These are phyloP conservation scores for Eremothecium cymbalariae DNA, from an alignment of 1,139 yeast species.

Conservation along the genomic window DNA sequence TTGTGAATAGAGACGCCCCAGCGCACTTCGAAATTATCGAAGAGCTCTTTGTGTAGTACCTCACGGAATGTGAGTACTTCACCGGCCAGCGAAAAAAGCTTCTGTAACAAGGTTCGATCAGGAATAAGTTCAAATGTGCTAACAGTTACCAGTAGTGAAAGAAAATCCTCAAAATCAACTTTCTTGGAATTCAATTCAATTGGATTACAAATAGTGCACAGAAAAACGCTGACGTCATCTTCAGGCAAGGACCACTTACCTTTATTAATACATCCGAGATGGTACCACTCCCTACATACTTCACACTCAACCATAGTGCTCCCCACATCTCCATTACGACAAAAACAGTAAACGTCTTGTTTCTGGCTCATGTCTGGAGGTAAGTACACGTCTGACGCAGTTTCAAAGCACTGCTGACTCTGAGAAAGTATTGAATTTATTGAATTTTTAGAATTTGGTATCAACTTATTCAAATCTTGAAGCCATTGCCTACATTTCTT, in stretches of 20 bases:
- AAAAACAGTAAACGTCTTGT: conserved; percentile 50
- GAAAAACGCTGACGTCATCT: conserved; percentile 38
- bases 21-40: conserved; percentile 15
- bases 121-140: conserved; percentile 36
- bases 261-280: conserved; percentile 52
- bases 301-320: conserved; percentile 72
- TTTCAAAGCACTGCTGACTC: conserved; percentile 31
- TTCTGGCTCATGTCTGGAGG: conserved; percentile 13
- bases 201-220: conserved; percentile 59
- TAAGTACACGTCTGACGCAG: conserved; percentile 35
- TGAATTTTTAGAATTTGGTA: conserved; percentile 36
- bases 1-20: conserved; percentile 18
- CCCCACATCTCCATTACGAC: conserved; percentile 62
- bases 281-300: conserved; percentile 74
- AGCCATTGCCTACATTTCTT: conserved; percentile 40
- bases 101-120: conserved; percentile 33
- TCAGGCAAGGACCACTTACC: conserved; percentile 31
- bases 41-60: conserved; percentile 19
- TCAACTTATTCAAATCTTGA: conserved; percentile 34
- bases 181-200: conserved; percentile 2
- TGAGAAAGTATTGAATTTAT: conserved; percentile 21
- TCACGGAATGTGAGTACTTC: conserved; percentile 25
- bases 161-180: conserved; percentile 35
- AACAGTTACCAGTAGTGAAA: conserved; percentile 32
- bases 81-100: conserved; percentile 22